phyloP scores from a whole-genome alignment of 148 eudicot species.

The Beta vulgaris region DNA sequence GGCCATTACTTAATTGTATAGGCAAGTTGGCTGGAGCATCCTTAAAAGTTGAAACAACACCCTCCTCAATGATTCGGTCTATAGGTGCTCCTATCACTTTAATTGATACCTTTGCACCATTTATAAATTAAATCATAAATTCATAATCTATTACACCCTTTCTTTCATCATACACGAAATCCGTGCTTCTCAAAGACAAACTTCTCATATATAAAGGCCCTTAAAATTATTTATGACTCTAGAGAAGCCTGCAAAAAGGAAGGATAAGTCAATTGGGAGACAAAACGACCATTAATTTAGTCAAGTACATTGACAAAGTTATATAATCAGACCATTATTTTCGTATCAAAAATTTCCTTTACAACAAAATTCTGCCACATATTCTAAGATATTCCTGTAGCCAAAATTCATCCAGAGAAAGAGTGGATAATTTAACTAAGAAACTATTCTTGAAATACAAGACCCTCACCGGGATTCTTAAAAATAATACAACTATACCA shows the following conservation, averaged over 20 bases:
- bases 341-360: background rate
- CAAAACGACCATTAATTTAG: too few species aligned
- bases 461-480: background rate
- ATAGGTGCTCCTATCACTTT: too few species aligned
- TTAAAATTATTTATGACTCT: too few species aligned
- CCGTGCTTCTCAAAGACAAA: background rate
- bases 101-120: too few species aligned
- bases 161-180: background rate
- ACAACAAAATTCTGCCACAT: background rate
- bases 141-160: background rate
- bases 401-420: background rate
- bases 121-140: background rate
- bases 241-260: too few species aligned
- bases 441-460: background rate
- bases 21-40: too few species aligned
- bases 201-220: too few species aligned
- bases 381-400: background rate
- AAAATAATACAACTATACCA: background rate
- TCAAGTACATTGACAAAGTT: too few species aligned
- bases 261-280: too few species aligned
- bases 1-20: too few species aligned
- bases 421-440: background rate
- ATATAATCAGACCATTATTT: background rate
- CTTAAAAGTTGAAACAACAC: too few species aligned
- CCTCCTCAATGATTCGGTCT: too few species aligned